Evolutionary conservation across 805 yeast species (phyloP), one percentile per base, ranked within the genome.

Genomic region (Debaryomyces prosopidis): DNA sequence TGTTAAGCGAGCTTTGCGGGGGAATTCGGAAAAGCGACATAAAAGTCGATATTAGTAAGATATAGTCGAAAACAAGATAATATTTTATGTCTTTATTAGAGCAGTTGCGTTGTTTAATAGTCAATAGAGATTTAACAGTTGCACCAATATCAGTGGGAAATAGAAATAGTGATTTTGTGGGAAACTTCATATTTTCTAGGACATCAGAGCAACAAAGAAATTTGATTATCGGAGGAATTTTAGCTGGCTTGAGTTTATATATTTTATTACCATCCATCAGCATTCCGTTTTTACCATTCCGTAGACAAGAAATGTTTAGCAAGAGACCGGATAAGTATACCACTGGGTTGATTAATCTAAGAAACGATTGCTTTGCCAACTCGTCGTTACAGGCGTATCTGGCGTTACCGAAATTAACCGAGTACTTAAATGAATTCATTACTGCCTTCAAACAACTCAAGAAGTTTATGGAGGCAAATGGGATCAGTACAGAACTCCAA

Each of bases 331-430:
- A 86, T 52, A 84, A 79, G 52, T 72, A 80, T 57, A 85, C 96
- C 9, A 89, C 94, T 0, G 97, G 97, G 2, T 69, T 92, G 37
- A 75, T 84, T 53, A 94, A 92, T 63, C 73, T 84, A 51, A 79
- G 91, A 48, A 88, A 89, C 52, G 97, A 90, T 62, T 92, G 99
- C 63, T 92, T 89, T 69, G 96, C 96, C 49, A 92, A 94, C 59
- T 80, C 95, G 6, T 83, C 91, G 1, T 58, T 94, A 15, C 99
- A 92, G 62, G 94, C 91, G 0, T 74, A 87, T 44, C 78, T 84
- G 14, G 67, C 89, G 0, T 60, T 85, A 14, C 84, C 87, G 0
- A 76, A 77, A 0, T 58, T 87, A 40, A 79, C 84, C 31, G 68
- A 65, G 3, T 87, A 87, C 54, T 61, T 87, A 48, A 82, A 72